Conservation (phyloP, 176 grass and related monocot species). For the Bonia amplexicaulis region DNA sequence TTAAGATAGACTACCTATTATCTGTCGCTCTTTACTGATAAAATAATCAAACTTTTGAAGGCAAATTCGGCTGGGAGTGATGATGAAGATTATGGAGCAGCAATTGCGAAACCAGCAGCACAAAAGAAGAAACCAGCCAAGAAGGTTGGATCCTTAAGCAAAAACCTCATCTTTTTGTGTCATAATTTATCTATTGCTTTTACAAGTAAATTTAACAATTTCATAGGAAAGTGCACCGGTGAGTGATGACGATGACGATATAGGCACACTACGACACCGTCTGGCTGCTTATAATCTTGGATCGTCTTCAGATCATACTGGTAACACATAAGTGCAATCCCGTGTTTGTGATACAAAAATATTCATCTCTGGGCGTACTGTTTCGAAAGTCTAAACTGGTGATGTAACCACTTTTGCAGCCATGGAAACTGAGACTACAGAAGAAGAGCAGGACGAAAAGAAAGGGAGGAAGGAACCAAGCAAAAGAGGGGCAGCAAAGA, state of each 20-base stretch:
- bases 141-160: constrained; percentile 7
- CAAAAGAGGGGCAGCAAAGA: constrained; percentile 47
- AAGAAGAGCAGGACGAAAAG: background rate
- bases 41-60: constrained; percentile 18
- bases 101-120: background rate
- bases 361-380: background rate
- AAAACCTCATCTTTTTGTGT: background rate
- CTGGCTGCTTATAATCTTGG: constrained; percentile 42
- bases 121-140: constrained; percentile 36
- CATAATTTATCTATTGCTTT: background rate
- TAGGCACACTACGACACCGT: constrained; percentile 39
- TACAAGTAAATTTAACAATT: background rate
- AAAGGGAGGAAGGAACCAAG: constrained; percentile 30
- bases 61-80: constrained; percentile 32
- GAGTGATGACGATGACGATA: constrained; percentile 42
- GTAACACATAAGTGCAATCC: constrained; percentile 4
- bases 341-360: background rate
- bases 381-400: constrained; percentile 13
- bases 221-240: constrained; percentile 27
- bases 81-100: constrained; percentile 31
- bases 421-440: constrained; percentile 35
- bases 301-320: constrained; percentile 36
- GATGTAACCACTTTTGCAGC: constrained; percentile 29
- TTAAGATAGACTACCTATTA: background rate
- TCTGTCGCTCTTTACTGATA: background rate